Evolutionary conservation across 495 filamentous ascomycete species (phyloP), one percentile per base, ranked within the genome.

Genomic region (Margaritispora aquatica): DNA sequence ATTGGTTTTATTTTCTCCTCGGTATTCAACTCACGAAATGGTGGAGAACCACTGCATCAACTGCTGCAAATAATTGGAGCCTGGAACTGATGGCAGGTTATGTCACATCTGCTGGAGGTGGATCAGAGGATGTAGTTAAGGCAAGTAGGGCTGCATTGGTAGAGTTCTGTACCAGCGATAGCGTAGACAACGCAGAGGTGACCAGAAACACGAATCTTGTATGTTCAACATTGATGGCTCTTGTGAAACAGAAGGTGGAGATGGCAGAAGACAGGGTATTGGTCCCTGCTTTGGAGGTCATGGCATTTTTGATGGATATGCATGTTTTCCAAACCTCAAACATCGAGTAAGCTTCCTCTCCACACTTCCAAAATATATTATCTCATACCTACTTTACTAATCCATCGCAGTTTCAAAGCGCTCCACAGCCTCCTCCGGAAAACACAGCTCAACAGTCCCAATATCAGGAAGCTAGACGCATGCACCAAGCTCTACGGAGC

Each of bases 31-130:
- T 7, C 11, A n/a, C 8, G 17, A 26, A 51, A 13, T 52, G 51
- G 44, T 54, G 52, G 52, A 27, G 21, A 27, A 21, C 24, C 4
- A 20, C 24, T 3, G 47, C 27, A 2, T 10, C 36, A 21, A 17
- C 17, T 13, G 50, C 5, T 17, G 4, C 34, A 11, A 19, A 48
- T 21, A 21, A 13, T 4, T 66, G 66, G 66, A 27, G 19, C 17
- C 2, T 71, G 4, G 69, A 70, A 11, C 66, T 96, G 1, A 67
- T 95, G 15, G 80, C 88, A 54, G 94, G 93, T n/a, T 76, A 84
- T 48, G 82, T 91, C 5, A 91, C 84, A 1, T 93, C 91, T 20
- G 88, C 91, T 26, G 89, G 90, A 63, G 85, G 87, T 13, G 91
- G 90, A 15, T 86, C 92, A 22, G 90, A 97, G 65, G 84, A 88